phyloP scores from a whole-genome alignment of 805 yeast genomes.

The Millerago galiae region DNA sequence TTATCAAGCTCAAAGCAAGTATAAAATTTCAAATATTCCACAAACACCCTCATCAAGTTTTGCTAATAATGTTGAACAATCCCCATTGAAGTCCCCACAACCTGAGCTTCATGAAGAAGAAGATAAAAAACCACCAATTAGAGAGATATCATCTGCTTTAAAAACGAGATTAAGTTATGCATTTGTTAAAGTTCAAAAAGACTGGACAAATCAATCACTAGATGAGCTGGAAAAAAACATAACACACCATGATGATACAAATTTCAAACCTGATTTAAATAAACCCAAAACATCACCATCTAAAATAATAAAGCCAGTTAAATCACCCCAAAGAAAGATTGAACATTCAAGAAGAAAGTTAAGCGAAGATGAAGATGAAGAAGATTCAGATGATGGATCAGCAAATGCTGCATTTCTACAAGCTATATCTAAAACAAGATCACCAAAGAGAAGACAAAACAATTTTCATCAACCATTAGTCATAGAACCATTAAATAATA shows the following conservation, averaged over 20 bases:
- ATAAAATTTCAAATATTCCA: slow-evolving; percentile 20
- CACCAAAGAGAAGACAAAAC: slow-evolving; percentile 22
- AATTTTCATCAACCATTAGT: slow-evolving; percentile 6
- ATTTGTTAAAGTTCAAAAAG: slow-evolving; percentile 31
- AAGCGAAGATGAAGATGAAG: slow-evolving; percentile 1
- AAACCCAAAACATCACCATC: slow-evolving; percentile 3
- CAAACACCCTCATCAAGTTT: slow-evolving; percentile 14
- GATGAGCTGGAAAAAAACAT: slow-evolving; percentile 23
- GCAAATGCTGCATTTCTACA: slow-evolving; percentile 35
- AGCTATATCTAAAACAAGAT: slow-evolving; percentile 28
- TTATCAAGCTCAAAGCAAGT: background rate
- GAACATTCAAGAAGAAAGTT: slow-evolving; percentile 11
- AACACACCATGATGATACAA: slow-evolving; percentile 4
- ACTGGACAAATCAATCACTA: slow-evolving; percentile 24
- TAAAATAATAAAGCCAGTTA: slow-evolving; percentile 6
- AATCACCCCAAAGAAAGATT: slow-evolving; percentile 6
- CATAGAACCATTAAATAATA: slow-evolving; percentile 2
- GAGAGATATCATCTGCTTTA: slow-evolving; percentile 33
- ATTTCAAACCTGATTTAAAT: background rate
- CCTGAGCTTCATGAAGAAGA: slow-evolving; percentile 15
- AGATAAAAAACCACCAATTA: slow-evolving; percentile 30
- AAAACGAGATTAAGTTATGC: slow-evolving; percentile 37
- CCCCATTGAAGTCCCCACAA: slow-evolving; percentile 25
- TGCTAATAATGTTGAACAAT: slow-evolving; percentile 2
- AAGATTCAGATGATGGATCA: slow-evolving; percentile 23